Evolutionary conservation across 495 filamentous ascomycete genomes (phyloP).

Genomic region (Tetracladium marchalianum): DNA sequence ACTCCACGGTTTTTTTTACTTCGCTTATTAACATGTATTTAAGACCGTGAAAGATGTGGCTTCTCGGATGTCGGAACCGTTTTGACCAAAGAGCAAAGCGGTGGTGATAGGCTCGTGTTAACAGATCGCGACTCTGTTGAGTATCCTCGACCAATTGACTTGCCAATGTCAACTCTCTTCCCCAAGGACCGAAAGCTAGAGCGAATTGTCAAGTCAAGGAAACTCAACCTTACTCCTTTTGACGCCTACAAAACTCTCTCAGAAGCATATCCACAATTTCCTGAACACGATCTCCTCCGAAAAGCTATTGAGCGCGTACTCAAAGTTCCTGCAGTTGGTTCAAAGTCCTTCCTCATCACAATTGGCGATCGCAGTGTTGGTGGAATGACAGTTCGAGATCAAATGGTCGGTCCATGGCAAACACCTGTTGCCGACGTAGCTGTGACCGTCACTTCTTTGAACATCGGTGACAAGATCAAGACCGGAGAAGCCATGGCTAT

Average conservation of each 20-base stretch:
- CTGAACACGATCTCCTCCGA: conserved; percentile 55
- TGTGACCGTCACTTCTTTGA: conserved; percentile 77
- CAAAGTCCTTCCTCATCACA: conserved; percentile 94
- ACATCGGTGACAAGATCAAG: conserved; percentile 43
- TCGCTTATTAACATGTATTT: not conserved
- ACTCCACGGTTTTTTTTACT: not conserved
- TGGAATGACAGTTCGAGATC: conserved; percentile 79
- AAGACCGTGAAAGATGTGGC: conserved; percentile 74
- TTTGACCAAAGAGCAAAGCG: conserved; percentile 47
- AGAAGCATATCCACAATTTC: conserved; percentile 31
- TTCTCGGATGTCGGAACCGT: conserved; percentile 88
- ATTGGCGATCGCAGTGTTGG: conserved; percentile 90
- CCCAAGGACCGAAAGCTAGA: conserved; percentile 83
- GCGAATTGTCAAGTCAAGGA: conserved; percentile 65
- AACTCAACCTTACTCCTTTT: conserved; percentile 58
- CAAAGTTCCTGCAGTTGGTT: conserved; percentile 77
- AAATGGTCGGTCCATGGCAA: conserved; percentile 96
- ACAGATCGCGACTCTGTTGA: conserved; percentile 73
- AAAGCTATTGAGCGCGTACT: conserved; percentile 76
- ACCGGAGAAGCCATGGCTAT: conserved; percentile 96
- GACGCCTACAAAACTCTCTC: conserved; percentile 42
- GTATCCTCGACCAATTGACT: conserved; percentile 70
- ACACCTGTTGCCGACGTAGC: conserved; percentile 90
- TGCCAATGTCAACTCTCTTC: conserved; percentile 87
- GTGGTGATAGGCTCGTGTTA: conserved; percentile 63